Evolutionary conservation across 192 early-diverging fungal species (phyloP).

Genomic region (Podila verticillata): DNA sequence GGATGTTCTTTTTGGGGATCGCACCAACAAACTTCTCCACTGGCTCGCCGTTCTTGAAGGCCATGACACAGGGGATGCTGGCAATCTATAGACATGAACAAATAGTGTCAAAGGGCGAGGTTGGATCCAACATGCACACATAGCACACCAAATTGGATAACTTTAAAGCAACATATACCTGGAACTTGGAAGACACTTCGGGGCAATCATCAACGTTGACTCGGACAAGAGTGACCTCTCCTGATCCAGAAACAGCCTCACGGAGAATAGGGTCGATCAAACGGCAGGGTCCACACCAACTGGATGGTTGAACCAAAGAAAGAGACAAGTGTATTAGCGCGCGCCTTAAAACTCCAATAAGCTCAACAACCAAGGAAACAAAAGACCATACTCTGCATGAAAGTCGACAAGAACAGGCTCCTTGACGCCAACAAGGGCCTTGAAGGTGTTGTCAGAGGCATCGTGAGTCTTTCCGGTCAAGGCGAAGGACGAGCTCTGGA

Average conservation of each 20-base stretch:
- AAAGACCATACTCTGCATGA: conserved; percentile 68
- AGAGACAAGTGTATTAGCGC: neutral
- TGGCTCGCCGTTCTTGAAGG: conserved; percentile 71
- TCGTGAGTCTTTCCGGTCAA: conserved; percentile 63
- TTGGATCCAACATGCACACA: neutral
- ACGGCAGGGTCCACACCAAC: conserved; percentile 90
- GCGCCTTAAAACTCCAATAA: too few relatives aligned
- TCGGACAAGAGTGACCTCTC: conserved; percentile 77
- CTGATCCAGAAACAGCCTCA: conserved; percentile 68
- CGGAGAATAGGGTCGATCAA: conserved; percentile 77
- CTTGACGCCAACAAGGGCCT: conserved; percentile 65
- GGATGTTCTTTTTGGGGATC: conserved; percentile 60
- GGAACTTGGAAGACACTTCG: conserved; percentile 69
- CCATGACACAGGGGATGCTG: conserved; percentile 79
- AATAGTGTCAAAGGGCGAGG: neutral
- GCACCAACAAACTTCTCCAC: conserved; percentile 77
- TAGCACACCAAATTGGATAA: neutral
- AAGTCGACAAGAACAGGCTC: conserved; percentile 86
- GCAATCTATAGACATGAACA: conserved; percentile 54
- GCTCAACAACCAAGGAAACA: too few relatives aligned
- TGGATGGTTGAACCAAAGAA: neutral
- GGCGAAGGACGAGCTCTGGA: conserved; percentile 31
- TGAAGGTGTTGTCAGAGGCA: conserved; percentile 68
- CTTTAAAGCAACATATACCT: conserved; percentile 49
- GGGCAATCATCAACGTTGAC: conserved; percentile 78